Evolutionary conservation across 331 rosid genomes (phyloP).

Genomic region (Prunus yedoensis): DNA sequence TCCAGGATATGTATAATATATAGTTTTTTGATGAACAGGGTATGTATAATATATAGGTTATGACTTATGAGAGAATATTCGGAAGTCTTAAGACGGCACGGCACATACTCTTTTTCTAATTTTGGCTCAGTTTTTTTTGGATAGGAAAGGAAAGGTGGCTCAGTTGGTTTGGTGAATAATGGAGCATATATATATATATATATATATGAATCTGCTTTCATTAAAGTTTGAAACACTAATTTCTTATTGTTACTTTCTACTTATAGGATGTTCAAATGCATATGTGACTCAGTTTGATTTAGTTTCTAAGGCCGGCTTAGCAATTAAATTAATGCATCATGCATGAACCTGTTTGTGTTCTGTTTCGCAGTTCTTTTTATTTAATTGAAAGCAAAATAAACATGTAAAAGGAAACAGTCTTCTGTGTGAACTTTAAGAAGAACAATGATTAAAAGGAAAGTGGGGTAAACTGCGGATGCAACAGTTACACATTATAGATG

Average conservation of each 20-base stretch:
- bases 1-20: constrained; percentile 5
- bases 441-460: constrained; percentile 53
- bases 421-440: constrained; percentile 28
- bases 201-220: constrained; percentile 30
- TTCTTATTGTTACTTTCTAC: constrained; percentile 21
- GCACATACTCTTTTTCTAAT: no score
- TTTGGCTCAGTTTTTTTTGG: no score
- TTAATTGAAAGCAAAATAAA: constrained; percentile 31
- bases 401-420: constrained; percentile 30
- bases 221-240: constrained; percentile 12
- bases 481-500: constrained; percentile 56
- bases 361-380: constrained; percentile 13
- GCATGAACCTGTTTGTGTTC: constrained; percentile 39
- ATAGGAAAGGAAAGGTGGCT: no score
- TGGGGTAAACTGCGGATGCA: constrained; percentile 56
- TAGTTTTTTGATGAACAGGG: no score
- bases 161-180: not conserved
- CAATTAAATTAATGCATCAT: constrained; percentile 22
- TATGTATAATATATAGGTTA: constrained; percentile 6
- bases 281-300: constrained; percentile 12
- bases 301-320: not conserved
- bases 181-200: constrained; percentile 2
- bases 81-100: no score
- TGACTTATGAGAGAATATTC: not conserved
- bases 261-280: constrained; percentile 21